Percentiles rank a stretch among this genome's conserved stretches.
Conservation (phyloP, 768 basidiomycete species). For the Dioszegia aurantiaca region DNA sequence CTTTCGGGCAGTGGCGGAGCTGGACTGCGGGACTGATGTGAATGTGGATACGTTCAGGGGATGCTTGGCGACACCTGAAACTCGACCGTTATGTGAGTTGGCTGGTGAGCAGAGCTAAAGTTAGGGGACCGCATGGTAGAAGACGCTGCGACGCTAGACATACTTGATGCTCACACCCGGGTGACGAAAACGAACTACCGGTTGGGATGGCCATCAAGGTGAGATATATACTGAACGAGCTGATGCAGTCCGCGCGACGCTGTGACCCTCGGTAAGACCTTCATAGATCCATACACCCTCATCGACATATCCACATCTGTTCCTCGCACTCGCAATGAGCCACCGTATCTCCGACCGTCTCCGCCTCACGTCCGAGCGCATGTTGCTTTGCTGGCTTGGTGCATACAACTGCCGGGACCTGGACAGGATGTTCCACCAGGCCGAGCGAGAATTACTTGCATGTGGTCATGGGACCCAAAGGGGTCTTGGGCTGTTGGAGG, state of each 20-base stretch:
- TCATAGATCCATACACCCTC: slow-evolving; percentile 73
- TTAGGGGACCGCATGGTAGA: slow-evolving; percentile 87
- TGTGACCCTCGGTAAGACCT: slow-evolving; percentile 84
- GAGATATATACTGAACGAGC: slow-evolving; percentile 49
- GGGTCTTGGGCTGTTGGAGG: slow-evolving; percentile 78
- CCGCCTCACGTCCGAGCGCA: slow-evolving; percentile 90
- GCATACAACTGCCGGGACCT: slow-evolving; percentile 62
- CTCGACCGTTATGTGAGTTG: slow-evolving; percentile 61
- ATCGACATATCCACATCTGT: slow-evolving; percentile 92
- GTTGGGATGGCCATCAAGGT: slow-evolving; percentile 97
- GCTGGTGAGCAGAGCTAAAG: not conserved
- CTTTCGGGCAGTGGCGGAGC: slow-evolving; percentile 76
- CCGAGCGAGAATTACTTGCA: slow-evolving; percentile 71
- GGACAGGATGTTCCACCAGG: slow-evolving; percentile 45
- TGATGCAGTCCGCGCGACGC: slow-evolving; percentile 77
- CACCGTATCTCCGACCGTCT: slow-evolving; percentile 82
- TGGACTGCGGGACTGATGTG: slow-evolving; percentile 66
- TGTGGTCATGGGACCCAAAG: slow-evolving; percentile 92
- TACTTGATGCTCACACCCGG: slow-evolving; percentile 78
- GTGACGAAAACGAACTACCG: slow-evolving; percentile 87
- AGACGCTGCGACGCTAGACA: slow-evolving; percentile 73
- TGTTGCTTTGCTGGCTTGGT: slow-evolving; percentile 86
- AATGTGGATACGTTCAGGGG: slow-evolving; percentile 66
- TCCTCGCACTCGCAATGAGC: slow-evolving; percentile 84
- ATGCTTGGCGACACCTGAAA: slow-evolving; percentile 81